Conservation (phyloP, 1,139 yeast genomes). For the Saccharomyces pastorianus region DNA sequence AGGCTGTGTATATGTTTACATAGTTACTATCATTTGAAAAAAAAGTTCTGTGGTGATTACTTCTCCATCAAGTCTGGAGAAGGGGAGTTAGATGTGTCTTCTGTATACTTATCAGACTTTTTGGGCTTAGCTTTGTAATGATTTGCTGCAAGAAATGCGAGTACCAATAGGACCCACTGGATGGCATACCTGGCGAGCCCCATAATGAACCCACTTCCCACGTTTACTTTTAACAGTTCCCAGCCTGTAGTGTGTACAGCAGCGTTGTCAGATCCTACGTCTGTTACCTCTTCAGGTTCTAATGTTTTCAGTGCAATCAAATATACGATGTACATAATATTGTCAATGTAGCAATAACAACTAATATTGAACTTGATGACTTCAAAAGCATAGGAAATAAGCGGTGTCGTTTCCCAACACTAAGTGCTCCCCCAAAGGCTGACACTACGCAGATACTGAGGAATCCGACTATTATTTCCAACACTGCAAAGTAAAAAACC, state of each 20-base stretch:
- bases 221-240: slow-evolving; percentile 16
- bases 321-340: slow-evolving; percentile 8
- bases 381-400: slow-evolving; percentile 9
- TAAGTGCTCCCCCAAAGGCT: slow-evolving; percentile 11
- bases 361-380: slow-evolving; percentile 4
- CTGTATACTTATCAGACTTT: not conserved
- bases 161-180: slow-evolving; percentile 12
- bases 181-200: slow-evolving; percentile 14
- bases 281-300: slow-evolving; percentile 11
- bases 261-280: not conserved
- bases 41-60: not conserved
- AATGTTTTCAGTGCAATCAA: slow-evolving; percentile 13
- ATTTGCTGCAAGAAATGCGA: slow-evolving; percentile 11
- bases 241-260: slow-evolving; percentile 6
- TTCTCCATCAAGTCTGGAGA: not conserved
- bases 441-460: slow-evolving; percentile 6
- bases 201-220: slow-evolving; percentile 22
- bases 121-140: slow-evolving; percentile 8
- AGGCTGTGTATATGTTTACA: not conserved
- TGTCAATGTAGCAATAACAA: slow-evolving; percentile 10
- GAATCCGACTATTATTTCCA: slow-evolving; percentile 4
- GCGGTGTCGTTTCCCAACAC: slow-evolving; percentile 8
- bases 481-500: slow-evolving; percentile 4
- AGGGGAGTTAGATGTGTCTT: not conserved
- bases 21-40: not conserved